Percentiles rank a stretch among this genome's conserved stretches.
These are phyloP conservation scores for Lentinus tigrinus DNA, from an alignment of 768 basidiomycete genomes.

Conservation along the genomic window DNA sequence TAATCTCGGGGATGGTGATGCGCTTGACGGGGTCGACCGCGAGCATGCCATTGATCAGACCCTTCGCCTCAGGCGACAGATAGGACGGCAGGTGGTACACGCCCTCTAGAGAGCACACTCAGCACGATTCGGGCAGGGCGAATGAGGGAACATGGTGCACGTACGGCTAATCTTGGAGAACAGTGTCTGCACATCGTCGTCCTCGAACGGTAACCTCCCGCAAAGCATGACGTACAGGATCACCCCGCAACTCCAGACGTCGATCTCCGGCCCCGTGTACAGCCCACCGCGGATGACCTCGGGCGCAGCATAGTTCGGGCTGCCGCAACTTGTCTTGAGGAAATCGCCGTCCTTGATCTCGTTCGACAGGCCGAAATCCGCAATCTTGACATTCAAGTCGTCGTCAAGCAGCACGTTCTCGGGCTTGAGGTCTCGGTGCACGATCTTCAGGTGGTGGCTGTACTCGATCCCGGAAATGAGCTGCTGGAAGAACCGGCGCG, in stretches of 20 bases:
- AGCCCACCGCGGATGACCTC: conserved; percentile 95
- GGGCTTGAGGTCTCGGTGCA: conserved; percentile 97
- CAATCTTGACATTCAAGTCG: conserved; percentile 91
- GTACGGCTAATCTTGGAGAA: conserved; percentile 93
- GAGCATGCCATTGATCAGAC: conserved; percentile 86
- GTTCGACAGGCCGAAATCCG: conserved; percentile 97
- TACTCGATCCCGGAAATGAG: conserved; percentile 97
- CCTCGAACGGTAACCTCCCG: conserved; percentile 94
- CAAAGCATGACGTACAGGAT: conserved; percentile 98
- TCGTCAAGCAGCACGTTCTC: conserved; percentile 91
- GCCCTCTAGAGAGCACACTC: conserved; percentile 57
- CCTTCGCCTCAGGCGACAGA: conserved; percentile 73
- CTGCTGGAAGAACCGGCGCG: conserved; percentile 96
- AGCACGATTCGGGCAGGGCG: background rate
- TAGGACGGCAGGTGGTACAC: conserved; percentile 82
- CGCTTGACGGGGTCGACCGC: conserved; percentile 93
- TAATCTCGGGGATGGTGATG: conserved; percentile 90
- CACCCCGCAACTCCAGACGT: conserved; percentile 99
- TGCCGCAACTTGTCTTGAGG: conserved; percentile 95
- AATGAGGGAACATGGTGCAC: conserved; percentile 24
- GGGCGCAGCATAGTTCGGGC: conserved; percentile 98
- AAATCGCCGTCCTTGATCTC: conserved; percentile 97
- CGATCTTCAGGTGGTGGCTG: conserved; percentile 94
- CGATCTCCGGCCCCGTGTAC: conserved; percentile 97
- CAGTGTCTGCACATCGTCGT: conserved; percentile 88